Evolutionary conservation across 768 basidiomycete genomes (phyloP), one percentile per base, ranked within the genome.

Genomic region (Trametes sanguinea): DNA sequence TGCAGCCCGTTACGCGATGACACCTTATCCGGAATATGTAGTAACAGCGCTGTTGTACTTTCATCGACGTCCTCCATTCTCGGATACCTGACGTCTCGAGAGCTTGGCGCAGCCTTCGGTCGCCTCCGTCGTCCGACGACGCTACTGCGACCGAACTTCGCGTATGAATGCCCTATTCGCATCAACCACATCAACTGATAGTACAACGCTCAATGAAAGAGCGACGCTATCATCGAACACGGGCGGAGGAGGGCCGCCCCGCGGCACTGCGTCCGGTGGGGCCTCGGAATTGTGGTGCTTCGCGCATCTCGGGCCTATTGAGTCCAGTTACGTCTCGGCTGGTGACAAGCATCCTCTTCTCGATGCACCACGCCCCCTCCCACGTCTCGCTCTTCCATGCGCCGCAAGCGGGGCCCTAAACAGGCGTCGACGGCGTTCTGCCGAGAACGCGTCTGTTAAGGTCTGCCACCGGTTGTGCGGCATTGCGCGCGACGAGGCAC

Each of bases 361-460:
- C 35, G 51, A 53, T 46, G 45, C 45, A 27, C 10, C 22, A 27
- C 22, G 11, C 11, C n/a, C 4, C 3, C 6, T n/a, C 17, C 45
- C 22, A 45, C 22, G 6, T n/a, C 22, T 27, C 30, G 5, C 13
- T 6, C 27, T 33, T 50, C 48, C 29, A 50, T 43, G 42, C 10
- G 13, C 35, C 11, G 35, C 42, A n/a, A 43, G 42, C 42, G 42
- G n/a, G 42, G 35, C 35, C 14, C 42, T 14, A 32, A 17, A n/a
- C n/a, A 51, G 33, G 51, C 53, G 51, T 32, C 22, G 45, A 13
- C 48, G 48, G 48, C 48, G 27, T 53, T 42, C 51, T 40, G 51
- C 51, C 51, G 51, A 42, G n/a, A 22, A 10, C 39, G 51, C 51
- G 51, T 53, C 39, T 39, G 7, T 11, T 13, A 5, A 39, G 48